Evolutionary conservation across 2,329 filamentous ascomycete species (phyloP), one percentile per base, ranked within the genome.

Genomic region (Diaporthe amygdali): DNA sequence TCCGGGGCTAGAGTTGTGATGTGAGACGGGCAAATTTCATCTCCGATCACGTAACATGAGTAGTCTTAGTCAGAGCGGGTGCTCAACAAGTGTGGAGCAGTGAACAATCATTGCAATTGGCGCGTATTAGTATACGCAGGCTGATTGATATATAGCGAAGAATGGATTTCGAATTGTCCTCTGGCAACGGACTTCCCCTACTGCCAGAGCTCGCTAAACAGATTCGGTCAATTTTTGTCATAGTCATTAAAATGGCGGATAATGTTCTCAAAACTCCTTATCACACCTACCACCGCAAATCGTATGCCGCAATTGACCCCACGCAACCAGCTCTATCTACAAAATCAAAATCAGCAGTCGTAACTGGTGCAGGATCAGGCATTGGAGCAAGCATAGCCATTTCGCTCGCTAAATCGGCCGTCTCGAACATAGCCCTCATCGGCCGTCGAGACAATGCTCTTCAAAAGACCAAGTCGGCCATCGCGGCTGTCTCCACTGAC

Each of bases 261-360:
- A 41, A 32, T 54, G 7, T 27, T 3, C 39, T 67, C 2, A 41
- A 67, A 22, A 67, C 64, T 32, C 64, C 64, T 6, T 67, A 67
- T 15, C 37, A 25, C 10, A 44, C 32, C 17, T 67, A 67, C 25
- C 47, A 67, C 64, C 46, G 17, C 17, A 67, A 3, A 22, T 67
- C 64, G 2, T 67, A 67, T 20, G 49, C 64, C 34, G 64, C 64
- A 6, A 67, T 67, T 22, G 34, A 67, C 44, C 64, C 49, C 34
- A 44, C 64, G 22, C 47, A 25, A 32, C 64, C 64, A 54, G 46
- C 64, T 10, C 34, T 67, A 17, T 67, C 64, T 22, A 67, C 47
- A 34, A 67, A 46, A 47, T 67, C 64, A 14, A 67, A 67, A 32
- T 67, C 64, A n/a, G 64, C 64, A 46, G 49, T 67, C 20, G 47